Evolutionary conservation across 2,329 filamentous ascomycete species (phyloP), one percentile per base, ranked within the genome.

Genomic region (Fusarium brevicatenulatum): DNA sequence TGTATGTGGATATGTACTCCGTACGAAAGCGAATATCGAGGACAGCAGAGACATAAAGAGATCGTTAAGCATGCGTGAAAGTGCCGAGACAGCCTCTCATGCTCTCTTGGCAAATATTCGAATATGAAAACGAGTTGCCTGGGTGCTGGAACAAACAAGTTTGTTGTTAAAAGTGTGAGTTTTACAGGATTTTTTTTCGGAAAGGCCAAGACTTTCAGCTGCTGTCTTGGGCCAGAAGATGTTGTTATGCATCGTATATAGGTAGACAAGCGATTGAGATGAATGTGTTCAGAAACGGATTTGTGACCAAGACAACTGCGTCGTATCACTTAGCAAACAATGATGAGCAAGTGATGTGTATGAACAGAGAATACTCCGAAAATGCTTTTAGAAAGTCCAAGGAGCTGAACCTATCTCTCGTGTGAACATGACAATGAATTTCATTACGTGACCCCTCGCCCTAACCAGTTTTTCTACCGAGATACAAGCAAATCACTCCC

Each of bases 401-500:
- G 50, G 47, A 65, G 32, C 52, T 68, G 63, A 68, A 75, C 56
- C 71, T 74, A 72, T 74, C 71, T 56, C 71, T 61, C 32, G 66
- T 60, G 46, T 71, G 72, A 74, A 75, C 72, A 60, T 74, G 69
- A 74, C 68, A 74, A 72, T 76, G 68, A 77, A 78, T 70, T 78
- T 80, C 79, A 80, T 80, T 81, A 80, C 77, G 72, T 77, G 78
- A 80, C 74, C 76, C 75, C 75, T 79, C 75, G 74, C 75, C 78
- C 72, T 75, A 70, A 72, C 75, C 74, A 74, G 77, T 76, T 79
- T 79, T 79, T 80, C 74, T 78, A 79, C 78, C 79, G 74, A 70
- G 68, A 74, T 79, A 78, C 78, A 81, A 79, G 76, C 73, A 78
- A 78, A 76, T 75, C 76, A 77, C 70, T 77, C 64, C 71, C 74